Evolutionary conservation across 306 rosid genomes (phyloP).

Genomic region (Castanopsis chinensis): DNA sequence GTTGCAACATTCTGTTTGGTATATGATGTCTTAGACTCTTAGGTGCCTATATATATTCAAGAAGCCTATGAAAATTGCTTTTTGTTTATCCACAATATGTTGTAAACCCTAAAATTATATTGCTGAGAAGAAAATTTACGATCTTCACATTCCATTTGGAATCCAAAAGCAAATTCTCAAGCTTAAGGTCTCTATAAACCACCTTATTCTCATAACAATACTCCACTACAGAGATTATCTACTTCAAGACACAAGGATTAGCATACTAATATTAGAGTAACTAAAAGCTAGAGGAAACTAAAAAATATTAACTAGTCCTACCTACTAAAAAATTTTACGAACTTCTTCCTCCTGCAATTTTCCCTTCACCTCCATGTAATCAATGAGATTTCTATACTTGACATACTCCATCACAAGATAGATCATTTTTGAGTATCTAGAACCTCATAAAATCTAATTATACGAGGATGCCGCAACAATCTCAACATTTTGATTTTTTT

Average conservation of each 20-base stretch:
- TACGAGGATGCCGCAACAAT: slow-evolving; percentile 92
- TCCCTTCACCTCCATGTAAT: slow-evolving; percentile 87
- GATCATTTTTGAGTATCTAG: slow-evolving; percentile 76
- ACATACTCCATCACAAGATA: slow-evolving; percentile 90
- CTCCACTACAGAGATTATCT: slow-evolving; percentile 96
- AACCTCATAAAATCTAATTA: slow-evolving; percentile 82
- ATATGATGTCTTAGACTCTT: no score
- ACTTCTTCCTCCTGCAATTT: slow-evolving; percentile 95
- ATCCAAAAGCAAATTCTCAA: slow-evolving; percentile 91
- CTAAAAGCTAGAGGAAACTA: slow-evolving; percentile 8
- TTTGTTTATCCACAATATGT: slow-evolving; percentile 93
- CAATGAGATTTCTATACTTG: slow-evolving; percentile 85
- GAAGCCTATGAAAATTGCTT: background rate
- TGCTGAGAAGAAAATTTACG: slow-evolving; percentile 96
- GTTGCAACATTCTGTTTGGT: no score
- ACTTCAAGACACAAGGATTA: slow-evolving; percentile 25
- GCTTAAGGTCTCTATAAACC: slow-evolving; percentile 89
- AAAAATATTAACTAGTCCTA: slow-evolving; percentile 23
- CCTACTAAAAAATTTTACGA: slow-evolving; percentile 93
- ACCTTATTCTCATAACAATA: slow-evolving; percentile 95
- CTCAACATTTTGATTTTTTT: slow-evolving; percentile 82
- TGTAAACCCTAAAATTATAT: slow-evolving; percentile 66
- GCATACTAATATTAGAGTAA: slow-evolving; percentile 12
- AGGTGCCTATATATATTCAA: background rate
- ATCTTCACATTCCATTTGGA: slow-evolving; percentile 81